Base-by-base conservation (phyloP, 164 flowering plant genomes). In the Umbilicus rupestris region DNA sequence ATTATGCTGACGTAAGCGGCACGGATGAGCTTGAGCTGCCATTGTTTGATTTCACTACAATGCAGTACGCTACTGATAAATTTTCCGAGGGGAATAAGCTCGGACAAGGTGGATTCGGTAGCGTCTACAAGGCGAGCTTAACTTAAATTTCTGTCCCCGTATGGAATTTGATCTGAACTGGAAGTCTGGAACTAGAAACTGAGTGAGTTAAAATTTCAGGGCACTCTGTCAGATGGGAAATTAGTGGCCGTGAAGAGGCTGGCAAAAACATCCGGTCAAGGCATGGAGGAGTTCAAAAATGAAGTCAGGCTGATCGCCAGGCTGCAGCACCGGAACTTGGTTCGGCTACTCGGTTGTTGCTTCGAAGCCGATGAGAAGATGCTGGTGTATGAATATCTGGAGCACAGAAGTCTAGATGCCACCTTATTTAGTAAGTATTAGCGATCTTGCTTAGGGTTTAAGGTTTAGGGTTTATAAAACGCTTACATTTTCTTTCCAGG, bases 251-350 rank as follows among this genome's bases (percentile, higher is more conserved):
- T 83, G 39, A 88, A 88, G 72, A 81, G 95, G 69, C 79, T 88
- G 0, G 81, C 88, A 0, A 76, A 74, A 62, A 78, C 39, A 17
- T 85, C 90, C 0, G 82, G 77, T 2, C 96, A 88, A 76, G 92
- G 90, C 19, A 55, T 47, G 0, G 82, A 83, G 30, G 92, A 88
- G 66, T 85, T 88, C 78, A 85, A 76, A 69, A 88, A 80, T 60
- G 96, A 88, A 73, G 83, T 87, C 7, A 76, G 62, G 63, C 70
- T 87, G 49, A 80, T 88, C 55, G 84, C 85, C 0, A 80, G 74
- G 77, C 87, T 88, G 70, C 96, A 88, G 55, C 96, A 88, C 67
- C 64, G 85, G 66, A 88, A 88, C 73, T 81, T 88, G 22, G 92
- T 87, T 17, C 73, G 82, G 14, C 73, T 88, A 11, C 73, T 88